Conservation (phyloP, 768 basidiomycete genomes). For the Cyclocybe aegerita region DNA sequence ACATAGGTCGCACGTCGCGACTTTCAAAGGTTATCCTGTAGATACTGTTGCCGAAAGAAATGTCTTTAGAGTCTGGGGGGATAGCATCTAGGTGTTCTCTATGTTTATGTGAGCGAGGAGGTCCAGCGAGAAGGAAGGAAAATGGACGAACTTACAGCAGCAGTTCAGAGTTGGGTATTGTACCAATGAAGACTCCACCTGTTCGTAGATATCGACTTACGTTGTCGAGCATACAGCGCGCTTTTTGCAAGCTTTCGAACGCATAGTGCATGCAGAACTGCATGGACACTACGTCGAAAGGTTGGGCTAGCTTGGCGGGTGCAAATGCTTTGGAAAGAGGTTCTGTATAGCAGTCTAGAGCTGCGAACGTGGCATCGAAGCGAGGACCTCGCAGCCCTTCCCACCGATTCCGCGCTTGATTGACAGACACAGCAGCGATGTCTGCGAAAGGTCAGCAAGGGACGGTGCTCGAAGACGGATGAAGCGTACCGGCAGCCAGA, state of each 20-base stretch:
- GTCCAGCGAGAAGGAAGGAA: conserved; percentile 7
- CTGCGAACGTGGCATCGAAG: conserved; percentile 80
- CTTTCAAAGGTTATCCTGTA: conserved; percentile 88
- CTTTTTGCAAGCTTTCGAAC: conserved; percentile 88
- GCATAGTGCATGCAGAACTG: conserved; percentile 99
- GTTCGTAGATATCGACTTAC: conserved; percentile 74
- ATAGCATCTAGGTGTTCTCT: conserved; percentile 74
- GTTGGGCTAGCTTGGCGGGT: conserved; percentile 54
- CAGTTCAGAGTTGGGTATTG: conserved; percentile 86
- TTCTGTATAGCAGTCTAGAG: conserved; percentile 86
- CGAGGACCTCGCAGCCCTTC: conserved; percentile 44
- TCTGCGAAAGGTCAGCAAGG: conserved; percentile 46
- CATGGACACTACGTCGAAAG: conserved; percentile 96
- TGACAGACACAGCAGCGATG: conserved; percentile 84
- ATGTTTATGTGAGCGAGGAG: no score
- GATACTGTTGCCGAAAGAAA: conserved; percentile 88
- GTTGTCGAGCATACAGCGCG: conserved; percentile 90
- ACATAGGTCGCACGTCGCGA: conserved; percentile 57
- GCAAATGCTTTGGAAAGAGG: conserved; percentile 70
- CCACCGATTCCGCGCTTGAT: conserved; percentile 83
- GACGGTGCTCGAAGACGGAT: neutral
- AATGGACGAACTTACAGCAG: conserved; percentile 61
- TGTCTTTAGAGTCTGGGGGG: conserved; percentile 62
- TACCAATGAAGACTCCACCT: conserved; percentile 96
- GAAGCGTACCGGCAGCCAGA: conserved; percentile 69